Base-by-base conservation (phyloP, 1,284 basidiomycete genomes). In the Xerocomus minutiporus region DNA sequence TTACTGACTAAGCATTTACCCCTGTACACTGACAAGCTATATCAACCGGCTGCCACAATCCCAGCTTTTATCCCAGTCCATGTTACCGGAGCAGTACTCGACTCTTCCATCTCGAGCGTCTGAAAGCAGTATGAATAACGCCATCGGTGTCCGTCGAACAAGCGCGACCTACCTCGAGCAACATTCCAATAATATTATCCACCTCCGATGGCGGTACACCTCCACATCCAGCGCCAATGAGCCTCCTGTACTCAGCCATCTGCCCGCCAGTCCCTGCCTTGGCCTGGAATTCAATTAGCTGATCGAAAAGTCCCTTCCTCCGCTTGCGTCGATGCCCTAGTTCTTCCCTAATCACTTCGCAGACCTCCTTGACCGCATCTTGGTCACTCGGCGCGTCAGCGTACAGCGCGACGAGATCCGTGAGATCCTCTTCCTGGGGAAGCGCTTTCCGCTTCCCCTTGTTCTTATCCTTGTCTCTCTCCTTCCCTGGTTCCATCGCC, bases 201-300 rank as follows among this genome's bases (percentile, higher is more conserved):
- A 97, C 88, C 59, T 96, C 92, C 28, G 83, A 77, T 1, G 86
- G 79, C 1, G 86, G 80, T n/a, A 95, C 80, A 0, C 91, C 91
- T n/a, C 91, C 90, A 70, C 91, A 93, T 0, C 91, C 92, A 11
- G 91, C 84, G 17, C 88, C 86, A 61, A 97, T 92, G 50, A 97
- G 71, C 56, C 86, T 78, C 58, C 93, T 77, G 68, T 97, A 97
- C 59, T 94, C 88, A 1, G 82, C 79, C 82, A 97, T 93, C 56
- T 86, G 80, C 23, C 90, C 91, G 29, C 87, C 84, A 1, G 93
- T 96, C 6, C 93, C 93, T 12, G 90, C 85, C 71, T 93, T 91
- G 17, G 91, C 87, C 67, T 93, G 91, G 66, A 88, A 86, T 50
- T 78, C 81, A 29, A 90, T 89, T 57, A 91, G 73, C 57, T 84